These are phyloP conservation scores for Curvularia spicifera DNA, from an alignment of 2,329 filamentous ascomycete species.

Conservation along the genomic window DNA sequence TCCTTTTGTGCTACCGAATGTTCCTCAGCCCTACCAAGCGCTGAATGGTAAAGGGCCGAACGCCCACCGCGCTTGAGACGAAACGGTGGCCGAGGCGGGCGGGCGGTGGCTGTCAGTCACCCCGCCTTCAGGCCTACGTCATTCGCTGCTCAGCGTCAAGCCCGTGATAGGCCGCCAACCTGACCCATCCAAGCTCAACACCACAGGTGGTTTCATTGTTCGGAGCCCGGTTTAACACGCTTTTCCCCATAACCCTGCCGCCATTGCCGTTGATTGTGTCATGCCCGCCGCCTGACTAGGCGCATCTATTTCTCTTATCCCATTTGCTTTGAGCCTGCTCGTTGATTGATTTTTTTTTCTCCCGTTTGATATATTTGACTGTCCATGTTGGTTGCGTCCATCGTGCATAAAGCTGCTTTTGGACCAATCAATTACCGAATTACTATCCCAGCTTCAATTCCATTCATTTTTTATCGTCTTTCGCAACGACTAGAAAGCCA, in stretches of 20 bases:
- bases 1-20: constrained; percentile 11
- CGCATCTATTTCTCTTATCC: not conserved
- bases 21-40: constrained; percentile 25
- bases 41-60: constrained; percentile 17
- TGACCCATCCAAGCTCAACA: constrained; percentile 15
- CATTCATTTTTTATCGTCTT: not conserved
- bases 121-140: constrained; percentile 24
- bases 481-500: not conserved
- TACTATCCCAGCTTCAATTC: constrained; percentile 2
- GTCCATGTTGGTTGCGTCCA: constrained; percentile 13
- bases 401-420: constrained; percentile 4
- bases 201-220: constrained; percentile 10
- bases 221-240: constrained; percentile 3
- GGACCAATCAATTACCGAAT: constrained; percentile 14
- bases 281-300: not conserved
- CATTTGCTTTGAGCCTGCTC: not conserved
- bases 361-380: not conserved
- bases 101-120: constrained; percentile 18
- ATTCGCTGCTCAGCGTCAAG: constrained; percentile 8
- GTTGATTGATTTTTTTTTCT: not conserved
- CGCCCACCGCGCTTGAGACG: constrained; percentile 7
- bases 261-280: constrained; percentile 7
- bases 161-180: constrained; percentile 11
- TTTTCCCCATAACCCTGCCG: constrained; percentile 6
- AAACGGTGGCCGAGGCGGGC: constrained; percentile 12